Percentiles rank a stretch among this genome's conserved stretches.
Conservation (phyloP, 140 eudicot species). For the Erigeron philadelphicus region DNA sequence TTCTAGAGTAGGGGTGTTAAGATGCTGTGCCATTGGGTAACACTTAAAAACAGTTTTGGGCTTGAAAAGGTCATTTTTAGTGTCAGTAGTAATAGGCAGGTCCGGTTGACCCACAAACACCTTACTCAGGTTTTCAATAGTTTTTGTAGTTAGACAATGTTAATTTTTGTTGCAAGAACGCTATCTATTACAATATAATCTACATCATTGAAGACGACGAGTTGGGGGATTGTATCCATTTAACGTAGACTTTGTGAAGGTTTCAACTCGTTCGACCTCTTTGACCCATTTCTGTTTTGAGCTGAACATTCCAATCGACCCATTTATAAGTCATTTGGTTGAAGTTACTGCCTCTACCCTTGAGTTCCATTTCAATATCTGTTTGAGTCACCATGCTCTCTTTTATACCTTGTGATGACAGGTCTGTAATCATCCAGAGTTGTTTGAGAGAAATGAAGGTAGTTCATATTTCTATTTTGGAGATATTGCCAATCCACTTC, state of each 20-base stretch:
- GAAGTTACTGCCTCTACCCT: slow-evolving; percentile 2
- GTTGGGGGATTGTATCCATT: background rate
- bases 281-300: background rate
- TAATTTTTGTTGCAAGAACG: background rate
- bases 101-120: background rate
- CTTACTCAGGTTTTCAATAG: background rate
- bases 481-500: slow-evolving; percentile 74
- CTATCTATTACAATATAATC: background rate
- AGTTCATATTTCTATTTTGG: slow-evolving; percentile 75
- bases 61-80: background rate
- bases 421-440: slow-evolving; percentile 99
- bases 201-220: background rate
- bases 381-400: slow-evolving; percentile 15
- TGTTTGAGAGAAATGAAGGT: slow-evolving; percentile 98
- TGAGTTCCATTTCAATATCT: slow-evolving; percentile 12
- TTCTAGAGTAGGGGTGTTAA: background rate
- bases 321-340: background rate
- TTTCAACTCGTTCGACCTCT: background rate
- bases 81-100: background rate
- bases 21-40: background rate
- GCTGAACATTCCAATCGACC: background rate
- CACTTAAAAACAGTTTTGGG: slow-evolving; percentile 6
- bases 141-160: background rate
- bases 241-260: background rate
- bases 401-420: slow-evolving; percentile 29